Conservation (phyloP, 495 filamentous ascomycete genomes). For the Daldinia bambusicola region DNA sequence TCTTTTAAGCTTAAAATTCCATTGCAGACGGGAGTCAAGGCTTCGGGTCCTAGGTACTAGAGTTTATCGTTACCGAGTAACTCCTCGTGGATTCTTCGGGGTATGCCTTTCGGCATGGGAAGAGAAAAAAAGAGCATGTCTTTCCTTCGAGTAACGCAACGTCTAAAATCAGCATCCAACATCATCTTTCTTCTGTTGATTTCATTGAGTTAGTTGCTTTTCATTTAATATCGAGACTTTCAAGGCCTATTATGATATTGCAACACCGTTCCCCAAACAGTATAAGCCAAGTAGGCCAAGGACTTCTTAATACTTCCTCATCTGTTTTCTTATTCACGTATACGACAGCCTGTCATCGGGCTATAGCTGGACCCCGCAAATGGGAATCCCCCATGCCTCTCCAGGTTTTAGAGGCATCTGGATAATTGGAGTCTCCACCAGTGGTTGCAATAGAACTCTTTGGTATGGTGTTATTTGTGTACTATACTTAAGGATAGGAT, state of each 20-base stretch:
- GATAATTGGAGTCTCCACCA: constrained; percentile 44
- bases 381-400: constrained; percentile 27
- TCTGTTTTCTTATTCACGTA: constrained; percentile 11
- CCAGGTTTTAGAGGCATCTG: constrained; percentile 33
- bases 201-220: background rate
- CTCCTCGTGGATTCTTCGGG: background rate
- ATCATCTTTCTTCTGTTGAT: background rate
- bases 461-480: constrained; percentile 21
- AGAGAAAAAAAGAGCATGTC: no score
- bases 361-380: constrained; percentile 39
- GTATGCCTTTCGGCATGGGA: background rate
- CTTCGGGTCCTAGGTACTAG: background rate
- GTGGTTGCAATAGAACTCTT: constrained; percentile 19
- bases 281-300: background rate
- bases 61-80: background rate
- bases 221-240: background rate
- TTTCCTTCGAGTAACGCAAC: background rate
- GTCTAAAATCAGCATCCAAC: background rate
- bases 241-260: background rate
- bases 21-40: background rate
- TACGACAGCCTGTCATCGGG: constrained; percentile 20
- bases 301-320: background rate
- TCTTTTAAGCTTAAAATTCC: background rate
- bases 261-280: background rate
- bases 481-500: constrained; percentile 1